A percentile compares a stretch with the other conserved stretches of the same genome.
These are phyloP conservation scores for Iris pallida DNA, from an alignment of 116 monocot species.

Conservation along the genomic window DNA sequence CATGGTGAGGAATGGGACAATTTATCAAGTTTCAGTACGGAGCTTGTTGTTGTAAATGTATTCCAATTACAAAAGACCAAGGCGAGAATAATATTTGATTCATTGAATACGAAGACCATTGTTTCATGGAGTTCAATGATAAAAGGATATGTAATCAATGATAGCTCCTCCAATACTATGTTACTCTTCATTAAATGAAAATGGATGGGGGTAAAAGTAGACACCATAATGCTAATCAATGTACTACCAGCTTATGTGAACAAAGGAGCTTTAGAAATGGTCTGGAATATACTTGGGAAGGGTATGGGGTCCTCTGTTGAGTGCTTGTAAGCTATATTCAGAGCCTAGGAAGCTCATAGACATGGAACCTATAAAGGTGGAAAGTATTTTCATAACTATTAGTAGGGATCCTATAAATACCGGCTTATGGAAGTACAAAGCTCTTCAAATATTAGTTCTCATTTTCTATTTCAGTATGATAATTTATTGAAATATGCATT, in stretches of 20 bases:
- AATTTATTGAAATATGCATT: no score
- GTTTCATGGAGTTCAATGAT: slow-evolving; percentile 79
- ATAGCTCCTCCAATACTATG: slow-evolving; percentile 38
- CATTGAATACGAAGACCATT: slow-evolving; percentile 19
- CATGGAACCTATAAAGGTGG: slow-evolving; percentile 26
- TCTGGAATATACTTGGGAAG: slow-evolving; percentile 40
- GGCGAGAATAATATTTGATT: slow-evolving; percentile 30
- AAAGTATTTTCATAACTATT: slow-evolving; percentile 34
- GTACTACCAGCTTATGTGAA: slow-evolving; percentile 58
- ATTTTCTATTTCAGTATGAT: no score
- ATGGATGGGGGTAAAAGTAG: slow-evolving; percentile 21
- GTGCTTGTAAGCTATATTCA: slow-evolving; percentile 49
- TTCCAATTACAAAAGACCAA: no score
- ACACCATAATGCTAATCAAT: slow-evolving; percentile 62
- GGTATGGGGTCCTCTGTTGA: slow-evolving; percentile 37
- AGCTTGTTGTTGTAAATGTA: no score
- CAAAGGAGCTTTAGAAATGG: slow-evolving; percentile 56
- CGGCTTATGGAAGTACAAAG: no score
- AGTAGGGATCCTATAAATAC: no score
- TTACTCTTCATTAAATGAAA: slow-evolving; percentile 60
- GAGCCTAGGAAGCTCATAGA: slow-evolving; percentile 32
- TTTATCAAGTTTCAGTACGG: no score
- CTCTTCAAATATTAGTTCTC: no score
- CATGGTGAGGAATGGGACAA: no score
- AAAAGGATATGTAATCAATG: slow-evolving; percentile 45